phyloP scores from a whole-genome alignment of 768 basidiomycete genomes.

The Botryobasidium botryosum region DNA sequence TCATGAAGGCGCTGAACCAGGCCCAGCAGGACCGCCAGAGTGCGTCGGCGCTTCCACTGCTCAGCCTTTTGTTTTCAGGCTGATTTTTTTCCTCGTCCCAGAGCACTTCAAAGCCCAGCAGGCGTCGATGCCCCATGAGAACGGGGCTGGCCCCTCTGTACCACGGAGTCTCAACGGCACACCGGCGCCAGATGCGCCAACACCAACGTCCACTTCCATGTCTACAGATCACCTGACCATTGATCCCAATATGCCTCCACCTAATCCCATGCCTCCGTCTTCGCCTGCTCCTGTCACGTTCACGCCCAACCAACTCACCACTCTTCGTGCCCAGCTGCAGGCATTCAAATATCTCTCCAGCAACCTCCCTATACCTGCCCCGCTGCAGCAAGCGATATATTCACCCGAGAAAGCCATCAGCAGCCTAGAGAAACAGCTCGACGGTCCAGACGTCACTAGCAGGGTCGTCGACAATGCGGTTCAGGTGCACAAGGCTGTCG shows the following conservation, averaged over 20 bases:
- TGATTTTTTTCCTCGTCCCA: no score
- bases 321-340: slow-evolving; percentile 66
- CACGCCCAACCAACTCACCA: slow-evolving; percentile 52
- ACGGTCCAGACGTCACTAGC: slow-evolving; percentile 28
- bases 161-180: no score
- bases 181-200: slow-evolving; percentile 1
- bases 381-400: slow-evolving; percentile 52
- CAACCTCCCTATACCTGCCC: slow-evolving; percentile 48
- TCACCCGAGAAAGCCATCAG: slow-evolving; percentile 47
- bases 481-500: slow-evolving; percentile 43
- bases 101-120: no score
- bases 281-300: slow-evolving; percentile 38
- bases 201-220: slow-evolving; percentile 15
- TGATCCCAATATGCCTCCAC: slow-evolving; percentile 6
- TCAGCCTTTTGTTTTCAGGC: not conserved
- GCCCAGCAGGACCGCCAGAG: slow-evolving; percentile 12
- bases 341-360: slow-evolving; percentile 60
- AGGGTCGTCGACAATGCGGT: slow-evolving; percentile 60
- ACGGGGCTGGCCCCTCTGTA: no score
- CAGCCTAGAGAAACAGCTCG: slow-evolving; percentile 31
- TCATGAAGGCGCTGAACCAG: slow-evolving; percentile 23
- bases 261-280: not conserved
- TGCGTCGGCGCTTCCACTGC: not conserved
- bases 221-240: slow-evolving; percentile 21
- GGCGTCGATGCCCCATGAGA: no score